Conservation (phyloP, 352 stramenopile species). For the Phytophthora parvispora region DNA sequence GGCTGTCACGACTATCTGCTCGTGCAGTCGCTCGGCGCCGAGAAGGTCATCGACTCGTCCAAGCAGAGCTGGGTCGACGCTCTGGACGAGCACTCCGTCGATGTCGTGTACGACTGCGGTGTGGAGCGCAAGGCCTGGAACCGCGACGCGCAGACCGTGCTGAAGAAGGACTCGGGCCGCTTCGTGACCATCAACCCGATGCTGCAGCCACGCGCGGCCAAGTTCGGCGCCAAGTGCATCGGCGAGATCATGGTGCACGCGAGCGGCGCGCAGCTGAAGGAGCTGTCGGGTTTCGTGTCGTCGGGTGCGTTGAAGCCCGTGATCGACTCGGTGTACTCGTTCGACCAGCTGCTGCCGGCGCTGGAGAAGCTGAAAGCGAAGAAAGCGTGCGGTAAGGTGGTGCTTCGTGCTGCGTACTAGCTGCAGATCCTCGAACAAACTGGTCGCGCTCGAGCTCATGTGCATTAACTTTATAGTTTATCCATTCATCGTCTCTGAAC, state of each 20-base stretch:
- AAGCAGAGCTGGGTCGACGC: slow-evolving; percentile 44
- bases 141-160: slow-evolving; percentile 35
- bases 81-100: slow-evolving; percentile 45
- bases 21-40: slow-evolving; percentile 49
- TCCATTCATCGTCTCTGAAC: too few relatives aligned
- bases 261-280: slow-evolving; percentile 42
- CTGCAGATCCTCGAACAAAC: too few relatives aligned
- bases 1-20: slow-evolving; percentile 68
- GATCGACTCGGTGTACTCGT: slow-evolving; percentile 52
- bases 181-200: slow-evolving; percentile 46
- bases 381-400: slow-evolving; percentile 61
- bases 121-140: slow-evolving; percentile 42
- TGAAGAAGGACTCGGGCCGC: slow-evolving; percentile 37
- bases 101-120: slow-evolving; percentile 50
- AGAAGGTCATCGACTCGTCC: slow-evolving; percentile 73
- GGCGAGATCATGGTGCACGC: slow-evolving; percentile 37
- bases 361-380: slow-evolving; percentile 49
- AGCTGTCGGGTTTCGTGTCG: slow-evolving; percentile 45
- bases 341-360: slow-evolving; percentile 47
- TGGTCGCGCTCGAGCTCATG: too few relatives aligned
- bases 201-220: slow-evolving; percentile 39
- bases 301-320: slow-evolving; percentile 34
- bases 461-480: too few relatives aligned
- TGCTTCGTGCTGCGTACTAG: too few relatives aligned
- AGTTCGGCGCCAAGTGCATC: slow-evolving; percentile 48